Conservation (phyloP, 2,329 filamentous ascomycete species). For the Ambrosiella cleistominuta region DNA sequence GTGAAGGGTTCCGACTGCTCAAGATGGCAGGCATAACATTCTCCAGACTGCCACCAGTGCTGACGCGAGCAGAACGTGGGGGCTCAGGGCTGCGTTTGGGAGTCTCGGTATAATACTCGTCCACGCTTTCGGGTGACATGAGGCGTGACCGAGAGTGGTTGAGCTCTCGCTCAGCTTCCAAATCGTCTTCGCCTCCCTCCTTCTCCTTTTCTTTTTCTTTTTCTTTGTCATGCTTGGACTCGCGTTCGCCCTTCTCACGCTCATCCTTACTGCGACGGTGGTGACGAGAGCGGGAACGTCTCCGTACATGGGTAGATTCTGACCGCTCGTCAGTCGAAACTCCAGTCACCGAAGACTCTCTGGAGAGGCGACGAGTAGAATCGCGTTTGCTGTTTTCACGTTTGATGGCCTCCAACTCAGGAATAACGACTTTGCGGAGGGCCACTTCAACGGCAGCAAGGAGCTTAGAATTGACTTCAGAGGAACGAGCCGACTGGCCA, state of each 20-base stretch:
- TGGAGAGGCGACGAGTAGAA: constrained; percentile 45
- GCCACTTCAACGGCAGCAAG: constrained; percentile 87
- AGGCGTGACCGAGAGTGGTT: constrained; percentile 19
- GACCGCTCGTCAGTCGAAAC: constrained; percentile 38
- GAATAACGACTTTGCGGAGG: constrained; percentile 73
- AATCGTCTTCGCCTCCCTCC: not conserved
- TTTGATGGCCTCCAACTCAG: constrained; percentile 81
- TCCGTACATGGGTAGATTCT: constrained; percentile 26
- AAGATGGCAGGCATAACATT: constrained; percentile 22
- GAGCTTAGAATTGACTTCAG: constrained; percentile 65
- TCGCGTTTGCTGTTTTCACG: constrained; percentile 69
- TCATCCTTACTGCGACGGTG: constrained; percentile 16
- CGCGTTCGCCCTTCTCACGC: not conserved
- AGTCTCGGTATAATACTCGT: constrained; percentile 20
- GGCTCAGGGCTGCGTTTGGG: constrained; percentile 28
- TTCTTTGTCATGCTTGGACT: not conserved
- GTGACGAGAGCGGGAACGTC: constrained; percentile 13
- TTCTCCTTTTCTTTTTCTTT: constrained; percentile 1
- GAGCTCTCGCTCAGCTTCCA: constrained; percentile 31
- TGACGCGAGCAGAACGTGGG: constrained; percentile 20
- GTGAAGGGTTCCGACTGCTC: constrained; percentile 4
- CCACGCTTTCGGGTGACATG: constrained; percentile 6
- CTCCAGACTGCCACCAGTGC: constrained; percentile 20
- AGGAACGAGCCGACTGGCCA: constrained; percentile 36
- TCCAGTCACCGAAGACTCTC: constrained; percentile 37